Base-by-base conservation (phyloP, 169 alveolate genomes). In the Perkinsus marinus region DNA sequence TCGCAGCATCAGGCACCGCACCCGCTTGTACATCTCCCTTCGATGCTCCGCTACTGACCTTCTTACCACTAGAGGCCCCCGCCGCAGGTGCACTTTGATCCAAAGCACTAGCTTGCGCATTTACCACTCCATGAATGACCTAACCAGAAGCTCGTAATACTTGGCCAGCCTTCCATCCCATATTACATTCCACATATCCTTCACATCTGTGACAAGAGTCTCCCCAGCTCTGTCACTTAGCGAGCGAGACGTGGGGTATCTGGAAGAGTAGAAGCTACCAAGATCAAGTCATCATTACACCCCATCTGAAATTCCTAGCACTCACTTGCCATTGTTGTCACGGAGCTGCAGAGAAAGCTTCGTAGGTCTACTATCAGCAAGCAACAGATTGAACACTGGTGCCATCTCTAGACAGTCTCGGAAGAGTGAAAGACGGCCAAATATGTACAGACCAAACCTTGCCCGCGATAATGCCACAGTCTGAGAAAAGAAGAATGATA, bases 391-490 rank as follows among this genome's bases (percentile, higher is more conserved):
- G 92, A 93, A 90, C 68, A 95, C 95, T 36, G 95, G 95, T 7
- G 90, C 68, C 92, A 94, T 92, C 92, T 95, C 96, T 38, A 92
- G 91, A 93, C 96, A 95, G 91, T 93, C 69, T 47, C 93, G 91
- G 92, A 94, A 95, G 39, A 93, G 90, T 39, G 92, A 39, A 90
- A 94, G 93, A 39, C 96, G 91, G 17, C 94, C 96, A 90, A 95
- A 91, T 30, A 95, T 94, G 90, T 95, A 95, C 91, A 95, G 92
- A 0, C 99, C 99, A 91, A 95, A 95, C n/a, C 97, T 94, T 38
- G 99, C 98, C 90, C 99, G 95, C 69, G 98, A 96, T 94, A 97
- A 95, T 30, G 99, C 98, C 79, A 98, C 99, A 92, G 79, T 57
- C 79, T 57, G 34, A 16, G 30, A 57, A 2, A 19, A 57, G 22